Base-by-base conservation (phyloP, 352 stramenopile genomes). In the Aphanomyces invadans region DNA sequence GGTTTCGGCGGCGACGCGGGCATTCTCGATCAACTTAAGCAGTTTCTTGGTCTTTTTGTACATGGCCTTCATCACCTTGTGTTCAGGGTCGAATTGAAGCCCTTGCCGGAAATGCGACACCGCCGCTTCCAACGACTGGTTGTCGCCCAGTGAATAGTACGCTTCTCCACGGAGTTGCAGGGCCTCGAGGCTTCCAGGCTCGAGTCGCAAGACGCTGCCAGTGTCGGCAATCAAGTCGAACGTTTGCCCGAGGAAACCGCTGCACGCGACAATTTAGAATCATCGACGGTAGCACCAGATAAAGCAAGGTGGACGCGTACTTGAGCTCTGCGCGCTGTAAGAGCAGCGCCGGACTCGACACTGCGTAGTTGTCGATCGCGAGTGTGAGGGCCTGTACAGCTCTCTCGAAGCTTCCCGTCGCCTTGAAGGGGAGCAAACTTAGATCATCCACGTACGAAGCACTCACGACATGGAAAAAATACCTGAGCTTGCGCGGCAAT, bases 191-290 rank as follows among this genome's bases (percentile, higher is more conserved):
- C 87, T 90, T 1, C 76, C 85, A 10, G 76, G 70, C 39, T 92
- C 84, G 45, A 89, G 68, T 63, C 89, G 89, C 36, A 92, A 73
- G 57, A 90, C 80, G 0, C 74, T 76, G 3, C 84, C 80, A 9
- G 89, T 72, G 59, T 92, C 84, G 0, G 80, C 78, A 64, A 92
- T 86, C 17, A 83, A 78, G 53, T 92, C 84, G 72, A 88, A 92
- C 54, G 81, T 76, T 62, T 83, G 83, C 25, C 73, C 63, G 17
- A 92, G 71, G 45, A 81, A 80, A 38, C 88, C 71, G 69, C 83
- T 92, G 32, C 36, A 19, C n/a, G n/a, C n/a, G 36, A 46, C 19
- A 38, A 19, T 23, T 31, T 17, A n/a, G n/a, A n/a, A n/a, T n/a
- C n/a, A n/a, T n/a, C n/a, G n/a, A n/a, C n/a, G n/a, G n/a, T 12